phyloP scores from a whole-genome alignment of 2,329 filamentous ascomycete species.

The Penicillium freii region DNA sequence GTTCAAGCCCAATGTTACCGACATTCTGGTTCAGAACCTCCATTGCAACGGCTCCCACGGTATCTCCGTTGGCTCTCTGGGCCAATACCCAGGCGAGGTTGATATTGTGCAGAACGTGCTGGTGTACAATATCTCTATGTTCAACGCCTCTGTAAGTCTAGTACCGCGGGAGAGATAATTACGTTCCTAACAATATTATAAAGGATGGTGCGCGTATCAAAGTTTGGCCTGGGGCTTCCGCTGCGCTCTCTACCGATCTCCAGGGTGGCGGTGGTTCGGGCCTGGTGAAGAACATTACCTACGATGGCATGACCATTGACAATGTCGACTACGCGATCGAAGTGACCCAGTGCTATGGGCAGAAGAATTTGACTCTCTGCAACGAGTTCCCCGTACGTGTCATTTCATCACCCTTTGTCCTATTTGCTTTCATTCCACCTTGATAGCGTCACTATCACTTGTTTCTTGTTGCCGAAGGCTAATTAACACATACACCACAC shows the following conservation, averaged over 20 bases:
- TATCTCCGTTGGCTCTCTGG: slow-evolving; percentile 69
- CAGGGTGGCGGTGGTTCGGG: slow-evolving; percentile 65
- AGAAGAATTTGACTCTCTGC: slow-evolving; percentile 62
- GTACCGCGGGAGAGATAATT: slow-evolving; percentile 33
- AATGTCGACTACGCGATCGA: slow-evolving; percentile 67
- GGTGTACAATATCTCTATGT: slow-evolving; percentile 60
- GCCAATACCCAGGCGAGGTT: slow-evolving; percentile 62
- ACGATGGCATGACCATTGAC: slow-evolving; percentile 58
- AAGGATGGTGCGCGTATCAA: slow-evolving; percentile 69
- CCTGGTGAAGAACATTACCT: slow-evolving; percentile 65
- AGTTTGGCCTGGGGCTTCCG: slow-evolving; percentile 63
- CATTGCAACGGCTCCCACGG: slow-evolving; percentile 69
- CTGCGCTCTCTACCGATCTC: slow-evolving; percentile 58
- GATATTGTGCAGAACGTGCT: slow-evolving; percentile 70
- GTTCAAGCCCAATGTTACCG: slow-evolving; percentile 71
- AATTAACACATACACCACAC: slow-evolving; percentile 1
- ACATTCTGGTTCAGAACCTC: slow-evolving; percentile 66
- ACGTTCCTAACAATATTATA: slow-evolving; percentile 35
- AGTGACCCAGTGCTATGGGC: slow-evolving; percentile 65
- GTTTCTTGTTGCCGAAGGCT: background rate
- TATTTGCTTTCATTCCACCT: background rate
- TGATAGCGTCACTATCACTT: background rate
- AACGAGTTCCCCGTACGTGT: slow-evolving; percentile 53
- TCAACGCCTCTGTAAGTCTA: slow-evolving; percentile 48
- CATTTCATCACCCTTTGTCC: too few species aligned